Base-by-base conservation (phyloP, 148 eudicot species). In the Chenopodium quinoa region DNA sequence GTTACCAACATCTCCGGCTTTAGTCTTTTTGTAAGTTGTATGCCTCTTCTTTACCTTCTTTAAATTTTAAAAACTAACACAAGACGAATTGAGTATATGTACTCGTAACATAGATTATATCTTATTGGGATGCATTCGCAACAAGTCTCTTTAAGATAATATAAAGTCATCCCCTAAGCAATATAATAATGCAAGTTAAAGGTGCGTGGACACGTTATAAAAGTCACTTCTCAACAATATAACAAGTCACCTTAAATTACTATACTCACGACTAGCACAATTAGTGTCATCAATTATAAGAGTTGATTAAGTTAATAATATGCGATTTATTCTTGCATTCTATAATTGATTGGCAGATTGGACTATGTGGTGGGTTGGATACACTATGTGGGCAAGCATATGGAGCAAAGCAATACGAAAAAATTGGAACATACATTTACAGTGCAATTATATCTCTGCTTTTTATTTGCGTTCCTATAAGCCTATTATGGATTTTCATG, bases 331-430 rank as follows among this genome's bases (percentile, higher is more conserved):
- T 32, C 1, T 32, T 37, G 6, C 0, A 17, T 40, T 12, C 2
- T 64, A 20, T 8, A 78, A 37, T 37, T 25, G 10, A 12, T 64
- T 78, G 74, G 68, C 84, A 90, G 92, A 71, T 86, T 44, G 92
- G 92, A 46, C 76, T 90, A 84, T 84, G 87, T 47, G 80, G 92
- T 71, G 92, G 88, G 14, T 79, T 90, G 72, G 92, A 90, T 13
- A 90, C 92, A 14, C 77, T 90, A 44, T 85, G 92, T 75, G 92
- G 90, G 37, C 92, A 90, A 86, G 90, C 92, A 4, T 86, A 86
- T 78, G 92, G 92, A 68, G 92, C 92, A 23, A 73, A 85, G 16
- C 89, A 90, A 67, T 86, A 88, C 65, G 69, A 82, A 72, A 85
- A 77, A 71, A 82, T 90, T 1, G 92, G 90, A 50, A 80, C 73